These are phyloP conservation scores for Claviceps sp. DNA, from an alignment of 2,329 filamentous ascomycete species.

Conservation along the genomic window DNA sequence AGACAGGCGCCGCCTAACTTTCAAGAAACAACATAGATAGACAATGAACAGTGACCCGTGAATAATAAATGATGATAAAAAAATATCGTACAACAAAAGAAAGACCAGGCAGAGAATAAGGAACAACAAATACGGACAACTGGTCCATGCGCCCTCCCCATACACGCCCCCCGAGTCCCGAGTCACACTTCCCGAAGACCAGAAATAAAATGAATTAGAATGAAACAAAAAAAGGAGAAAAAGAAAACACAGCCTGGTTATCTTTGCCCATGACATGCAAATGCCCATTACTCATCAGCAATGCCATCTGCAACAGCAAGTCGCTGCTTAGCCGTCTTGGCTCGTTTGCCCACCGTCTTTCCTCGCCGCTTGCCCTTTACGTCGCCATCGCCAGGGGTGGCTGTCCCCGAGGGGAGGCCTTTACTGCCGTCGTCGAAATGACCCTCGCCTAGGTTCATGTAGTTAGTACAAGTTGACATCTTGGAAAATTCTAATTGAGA, in stretches of 20 bases:
- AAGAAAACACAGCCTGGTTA: neutral
- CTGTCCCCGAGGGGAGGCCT: slow-evolving; percentile 54
- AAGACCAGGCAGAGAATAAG: neutral
- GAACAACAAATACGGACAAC: neutral
- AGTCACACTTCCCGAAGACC: too few species aligned
- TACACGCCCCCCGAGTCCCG: neutral
- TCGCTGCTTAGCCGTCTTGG: slow-evolving; percentile 56
- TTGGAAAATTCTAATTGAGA: too few species aligned
- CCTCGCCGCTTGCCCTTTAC: slow-evolving; percentile 40
- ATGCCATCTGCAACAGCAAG: slow-evolving; percentile 53
- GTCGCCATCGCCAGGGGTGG: slow-evolving; percentile 58
- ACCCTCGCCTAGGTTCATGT: slow-evolving; percentile 58
- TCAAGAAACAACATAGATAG: too few species aligned
- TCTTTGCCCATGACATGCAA: neutral
- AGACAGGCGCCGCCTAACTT: too few species aligned
- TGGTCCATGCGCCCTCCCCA: neutral
- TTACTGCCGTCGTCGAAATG: slow-evolving; percentile 86
- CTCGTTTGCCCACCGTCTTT: slow-evolving; percentile 37
- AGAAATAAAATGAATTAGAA: neutral
- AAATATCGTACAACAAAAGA: neutral
- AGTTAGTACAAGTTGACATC: too few species aligned
- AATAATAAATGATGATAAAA: neutral
- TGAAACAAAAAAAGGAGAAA: neutral
- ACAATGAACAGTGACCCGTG: too few species aligned
- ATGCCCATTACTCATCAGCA: slow-evolving; percentile 15